A percentile compares a stretch with the other conserved stretches of the same genome.
phyloP scores from a whole-genome alignment of 495 filamentous ascomycete genomes.

The Hypoxylon trugodes region DNA sequence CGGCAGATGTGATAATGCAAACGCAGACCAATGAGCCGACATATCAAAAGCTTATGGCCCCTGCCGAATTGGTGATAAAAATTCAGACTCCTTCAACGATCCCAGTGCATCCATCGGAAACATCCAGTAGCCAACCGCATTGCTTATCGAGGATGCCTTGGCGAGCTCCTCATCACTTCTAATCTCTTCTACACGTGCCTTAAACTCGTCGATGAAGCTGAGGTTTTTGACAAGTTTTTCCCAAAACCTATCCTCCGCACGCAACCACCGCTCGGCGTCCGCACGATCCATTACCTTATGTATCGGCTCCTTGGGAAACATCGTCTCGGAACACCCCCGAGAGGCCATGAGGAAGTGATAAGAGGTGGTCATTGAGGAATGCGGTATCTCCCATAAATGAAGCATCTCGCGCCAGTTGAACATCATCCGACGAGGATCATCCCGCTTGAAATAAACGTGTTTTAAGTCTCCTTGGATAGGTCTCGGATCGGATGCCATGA shows the following conservation, averaged over 20 bases:
- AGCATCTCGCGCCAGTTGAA: neutral
- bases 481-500: neutral
- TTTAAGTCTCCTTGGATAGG: neutral
- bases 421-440: neutral
- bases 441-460: neutral
- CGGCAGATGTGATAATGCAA: conserved; percentile 6
- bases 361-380: neutral
- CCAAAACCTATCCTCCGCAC: neutral
- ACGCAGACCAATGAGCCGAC: neutral
- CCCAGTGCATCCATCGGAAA: neutral
- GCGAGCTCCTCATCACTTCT: neutral
- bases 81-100: neutral
- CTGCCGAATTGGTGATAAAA: neutral
- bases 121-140: neutral
- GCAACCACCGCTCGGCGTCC: neutral
- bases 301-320: too few species aligned
- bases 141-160: neutral
- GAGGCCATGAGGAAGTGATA: neutral
- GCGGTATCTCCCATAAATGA: neutral
- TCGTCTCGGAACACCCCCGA: neutral
- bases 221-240: neutral
- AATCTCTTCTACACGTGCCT: neutral
- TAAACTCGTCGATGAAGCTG: too few species aligned
- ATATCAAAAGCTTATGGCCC: neutral
- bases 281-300: neutral